Base-by-base conservation (phyloP, 371 early-diverging fungal species). In the Lichtheimia hyalospora region DNA sequence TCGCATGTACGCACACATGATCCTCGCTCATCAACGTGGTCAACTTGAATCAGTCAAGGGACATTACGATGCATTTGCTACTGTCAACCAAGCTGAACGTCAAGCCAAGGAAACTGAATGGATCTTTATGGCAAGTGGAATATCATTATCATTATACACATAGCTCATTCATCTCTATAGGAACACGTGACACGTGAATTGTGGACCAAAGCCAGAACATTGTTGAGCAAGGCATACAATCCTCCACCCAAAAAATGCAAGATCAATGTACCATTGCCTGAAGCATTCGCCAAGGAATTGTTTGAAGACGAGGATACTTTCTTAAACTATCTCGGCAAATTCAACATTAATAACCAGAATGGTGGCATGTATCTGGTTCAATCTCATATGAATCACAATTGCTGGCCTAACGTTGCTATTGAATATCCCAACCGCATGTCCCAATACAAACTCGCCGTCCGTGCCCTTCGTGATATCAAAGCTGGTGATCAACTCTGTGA, bases 271-370 rank as follows among this genome's bases (percentile, higher is more conserved):
- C 78, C 84, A 3, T 61, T 85, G 39, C 84, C 84, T 3, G 76
- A 77, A 5, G 66, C 64, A 34, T 44, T 87, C 25, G 61, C 68
- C 8, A 57, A 69, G 12, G 57, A 69, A 14, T 58, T 85, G 20
- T 85, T 87, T 62, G 76, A 84, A 6, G 78, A 84, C 57, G 78
- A 77, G 51, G 77, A 81, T 41, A 83, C 83, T 2, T 87, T 83
- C 60, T 72, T 87, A 49, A 75, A 82, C 21, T 82, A 80, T 54
- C 65, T 87, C 18, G 88, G 88, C 48, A 79, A 84, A 62, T 87
- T 83, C 72, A 84, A 85, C 66, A 80, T 87, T 63, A 87, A 87
- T 65, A 85, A 87, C 61, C 88, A 87, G 62, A 83, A 82, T 50
- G 88, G 88, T 48, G 88, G 88, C 52, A 65, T 87, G 66, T 87